phyloP scores from a whole-genome alignment of 139 green algal species.

The Volvox africanus region DNA sequence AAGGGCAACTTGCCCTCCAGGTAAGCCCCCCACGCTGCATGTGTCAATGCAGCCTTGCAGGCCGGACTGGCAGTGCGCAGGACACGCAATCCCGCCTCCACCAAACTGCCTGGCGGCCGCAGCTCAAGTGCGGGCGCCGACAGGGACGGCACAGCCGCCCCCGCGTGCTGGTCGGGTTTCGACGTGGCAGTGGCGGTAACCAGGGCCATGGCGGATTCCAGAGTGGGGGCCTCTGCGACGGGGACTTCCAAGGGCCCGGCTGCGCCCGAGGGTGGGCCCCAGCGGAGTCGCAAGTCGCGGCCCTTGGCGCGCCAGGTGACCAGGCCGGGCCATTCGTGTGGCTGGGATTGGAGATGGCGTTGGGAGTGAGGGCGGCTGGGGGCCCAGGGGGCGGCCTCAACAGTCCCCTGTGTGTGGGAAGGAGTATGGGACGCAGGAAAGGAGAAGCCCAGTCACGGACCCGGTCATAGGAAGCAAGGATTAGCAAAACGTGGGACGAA shows the following conservation, averaged over 20 bases:
- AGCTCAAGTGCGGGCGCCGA: not conserved
- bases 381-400: not conserved
- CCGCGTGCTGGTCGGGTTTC: not conserved
- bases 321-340: slow-evolving; percentile 61
- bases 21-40: slow-evolving; percentile 70
- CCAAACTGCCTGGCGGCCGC: slow-evolving; percentile 24
- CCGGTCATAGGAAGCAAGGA: too few relatives aligned
- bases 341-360: not conserved
- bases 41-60: slow-evolving; percentile 74
- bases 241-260: not conserved
- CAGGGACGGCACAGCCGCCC: not conserved
- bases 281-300: slow-evolving; percentile 45
- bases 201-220: slow-evolving; percentile 15
- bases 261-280: not conserved
- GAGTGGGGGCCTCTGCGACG: not conserved
- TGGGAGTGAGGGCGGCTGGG: too few relatives aligned
- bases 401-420: not conserved
- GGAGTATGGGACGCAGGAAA: not conserved
- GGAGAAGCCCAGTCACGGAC: not conserved
- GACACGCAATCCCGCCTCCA: slow-evolving; percentile 46
- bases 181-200: not conserved
- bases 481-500: too few relatives aligned
- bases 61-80: slow-evolving; percentile 68
- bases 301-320: slow-evolving; percentile 45
- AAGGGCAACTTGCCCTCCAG: slow-evolving; percentile 58